A percentile compares a stretch with the other conserved stretches of the same genome.
These are phyloP conservation scores for Backusella morwellensis DNA, from an alignment of 192 early-diverging fungal genomes.

Conservation along the genomic window DNA sequence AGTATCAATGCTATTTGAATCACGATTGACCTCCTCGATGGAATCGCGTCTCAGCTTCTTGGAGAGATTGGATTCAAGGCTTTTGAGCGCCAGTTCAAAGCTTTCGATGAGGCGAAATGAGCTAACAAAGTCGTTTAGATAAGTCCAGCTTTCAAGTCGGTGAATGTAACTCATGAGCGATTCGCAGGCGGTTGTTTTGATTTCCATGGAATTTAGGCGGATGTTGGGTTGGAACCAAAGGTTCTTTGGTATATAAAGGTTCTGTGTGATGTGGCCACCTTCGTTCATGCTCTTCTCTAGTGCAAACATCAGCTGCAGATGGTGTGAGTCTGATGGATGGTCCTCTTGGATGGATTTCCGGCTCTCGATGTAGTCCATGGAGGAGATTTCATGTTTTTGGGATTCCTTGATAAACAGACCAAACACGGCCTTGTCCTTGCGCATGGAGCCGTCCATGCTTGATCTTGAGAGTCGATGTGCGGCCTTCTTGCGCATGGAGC, in stretches of 20 bases:
- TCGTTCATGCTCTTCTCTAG: conserved; percentile 29
- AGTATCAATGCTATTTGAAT: background rate
- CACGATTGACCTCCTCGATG: background rate
- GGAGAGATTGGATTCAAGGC: conserved; percentile 13
- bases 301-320: conserved; percentile 14
- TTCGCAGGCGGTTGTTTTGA: conserved; percentile 28
- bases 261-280: conserved; percentile 21
- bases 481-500: conserved; percentile 16
- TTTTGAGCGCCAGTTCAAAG: conserved; percentile 13
- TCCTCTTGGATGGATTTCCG: background rate
- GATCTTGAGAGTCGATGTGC: conserved; percentile 10
- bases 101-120: conserved; percentile 10
- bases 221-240: conserved; percentile 31
- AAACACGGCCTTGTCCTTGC: background rate
- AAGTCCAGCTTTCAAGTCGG: conserved; percentile 26
- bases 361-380: background rate
- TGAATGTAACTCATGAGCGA: background rate
- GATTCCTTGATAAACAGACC: conserved; percentile 10
- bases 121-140: conserved; percentile 14
- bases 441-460: conserved; percentile 12
- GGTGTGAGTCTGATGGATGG: background rate
- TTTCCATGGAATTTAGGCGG: conserved; percentile 22
- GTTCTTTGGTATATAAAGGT: conserved; percentile 34
- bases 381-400: background rate
- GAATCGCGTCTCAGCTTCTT: conserved; percentile 28